Evolutionary conservation across 1,139 yeast genomes (phyloP), one percentile per base, ranked within the genome.

Genomic region (Candida frijolesensis): DNA sequence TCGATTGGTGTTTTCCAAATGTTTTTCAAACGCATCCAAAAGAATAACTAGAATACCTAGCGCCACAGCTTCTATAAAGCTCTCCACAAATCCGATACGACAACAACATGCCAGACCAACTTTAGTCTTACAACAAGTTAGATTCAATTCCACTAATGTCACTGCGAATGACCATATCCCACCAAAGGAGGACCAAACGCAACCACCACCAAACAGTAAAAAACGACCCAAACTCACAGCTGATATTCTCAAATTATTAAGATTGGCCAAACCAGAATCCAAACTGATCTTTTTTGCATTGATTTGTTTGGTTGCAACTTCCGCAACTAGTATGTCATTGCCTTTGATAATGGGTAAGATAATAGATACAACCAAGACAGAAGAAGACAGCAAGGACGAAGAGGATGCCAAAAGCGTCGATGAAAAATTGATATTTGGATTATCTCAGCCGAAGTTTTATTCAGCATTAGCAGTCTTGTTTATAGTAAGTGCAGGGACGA

Each of bases 341-440:
- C 97, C 98, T 2, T 81, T 87, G 54, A 79, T 88, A 19, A 89
- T 92, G 42, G 98, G 98, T 39, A 80, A 87, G 58, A 87, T 76
- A 47, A 72, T 76, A 30, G 81, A 76, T 56, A 66, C 71, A 4
- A 49, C 69, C 45, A 60, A 70, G 67, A 76, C 49, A 6, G 44
- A 57, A 27, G 54, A 51, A 12, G 52, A 51, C n/a, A 32, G 25
- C 11, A 39, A 37, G 39, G 41, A 51, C 12, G 42, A 43, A 10
- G 25, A 51, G 27, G 71, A 80, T n/a, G 32, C 19, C 32, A 42
- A 30, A 15, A 42, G 9, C 9, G 8, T 12, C 30, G 33, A 12
- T 9, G 57, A 54, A 4, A 49, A 42, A 7, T 46, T 54, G 15
- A 64, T 72, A 12, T 62, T 71, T 46, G 80, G 80, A 0, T 60